Evolutionary conservation across 2,329 filamentous ascomycete species (phyloP).

Genomic region (Cladosporium sp.): DNA sequence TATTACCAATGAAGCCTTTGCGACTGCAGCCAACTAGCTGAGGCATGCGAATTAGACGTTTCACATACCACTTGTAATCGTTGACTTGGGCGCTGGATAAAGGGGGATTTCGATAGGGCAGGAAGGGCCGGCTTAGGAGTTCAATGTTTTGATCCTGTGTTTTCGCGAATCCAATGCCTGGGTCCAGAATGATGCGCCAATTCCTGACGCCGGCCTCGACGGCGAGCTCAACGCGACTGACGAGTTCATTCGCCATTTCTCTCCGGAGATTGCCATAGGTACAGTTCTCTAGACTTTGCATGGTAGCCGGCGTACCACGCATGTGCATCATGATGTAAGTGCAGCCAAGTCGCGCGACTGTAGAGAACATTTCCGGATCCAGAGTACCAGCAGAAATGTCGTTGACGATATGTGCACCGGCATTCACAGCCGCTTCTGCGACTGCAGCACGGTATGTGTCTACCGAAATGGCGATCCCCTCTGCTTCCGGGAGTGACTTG

Average conservation of each 20-base stretch:
- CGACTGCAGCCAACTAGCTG: conserved; percentile 90
- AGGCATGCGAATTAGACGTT: conserved; percentile 57
- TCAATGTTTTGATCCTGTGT: conserved; percentile 77
- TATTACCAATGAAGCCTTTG: conserved; percentile 82
- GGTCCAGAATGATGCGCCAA: conserved; percentile 94
- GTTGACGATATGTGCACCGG: conserved; percentile 91
- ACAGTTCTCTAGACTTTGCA: conserved; percentile 62
- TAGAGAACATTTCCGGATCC: conserved; percentile 79
- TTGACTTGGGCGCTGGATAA: conserved; percentile 42
- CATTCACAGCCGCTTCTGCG: conserved; percentile 71
- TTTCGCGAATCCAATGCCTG: conserved; percentile 94
- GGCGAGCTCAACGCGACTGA: conserved; percentile 71
- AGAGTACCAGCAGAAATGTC: conserved; percentile 84
- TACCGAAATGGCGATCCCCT: conserved; percentile 73
- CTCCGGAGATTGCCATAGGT: conserved; percentile 67
- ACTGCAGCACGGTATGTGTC: conserved; percentile 91
- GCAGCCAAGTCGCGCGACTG: conserved; percentile 74
- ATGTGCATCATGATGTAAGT: conserved; percentile 91
- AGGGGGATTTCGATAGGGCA: not conserved
- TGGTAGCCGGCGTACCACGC: conserved; percentile 82
- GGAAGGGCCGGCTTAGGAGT: conserved; percentile 53
- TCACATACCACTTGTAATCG: conserved; percentile 47
- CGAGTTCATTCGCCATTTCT: conserved; percentile 68
- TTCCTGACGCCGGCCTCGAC: conserved; percentile 78
- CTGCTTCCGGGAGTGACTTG: conserved; percentile 64